Percentiles rank a stretch among this genome's conserved stretches.
These are phyloP conservation scores for Phytomonas francai DNA, from an alignment of 208 protist genomes.

Conservation along the genomic window DNA sequence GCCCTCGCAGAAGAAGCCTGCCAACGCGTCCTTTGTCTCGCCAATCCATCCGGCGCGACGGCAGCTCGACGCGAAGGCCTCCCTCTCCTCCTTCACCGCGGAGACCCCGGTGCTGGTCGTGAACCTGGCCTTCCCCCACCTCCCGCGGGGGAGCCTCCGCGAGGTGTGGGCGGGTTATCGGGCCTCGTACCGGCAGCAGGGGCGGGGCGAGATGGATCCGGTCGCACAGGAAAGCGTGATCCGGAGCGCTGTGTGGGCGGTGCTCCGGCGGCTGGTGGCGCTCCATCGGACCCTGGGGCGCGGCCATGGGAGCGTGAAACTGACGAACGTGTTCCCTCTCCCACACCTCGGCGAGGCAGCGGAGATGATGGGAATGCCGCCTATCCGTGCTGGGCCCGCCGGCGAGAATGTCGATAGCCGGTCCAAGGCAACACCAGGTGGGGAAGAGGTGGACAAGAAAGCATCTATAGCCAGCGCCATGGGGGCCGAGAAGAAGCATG, in stretches of 20 bases:
- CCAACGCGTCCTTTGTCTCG: neutral
- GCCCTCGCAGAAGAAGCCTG: neutral
- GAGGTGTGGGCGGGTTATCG: slow-evolving; percentile 38
- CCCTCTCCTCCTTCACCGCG: slow-evolving; percentile 9
- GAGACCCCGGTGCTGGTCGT: slow-evolving; percentile 23
- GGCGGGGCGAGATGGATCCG: slow-evolving; percentile 16
- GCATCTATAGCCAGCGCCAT: no score
- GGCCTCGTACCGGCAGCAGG: neutral
- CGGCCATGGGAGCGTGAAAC: slow-evolving; percentile 59
- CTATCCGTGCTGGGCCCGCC: no score
- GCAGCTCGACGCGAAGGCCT: neutral
- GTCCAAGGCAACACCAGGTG: no score
- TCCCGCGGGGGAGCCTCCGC: slow-evolving; percentile 44
- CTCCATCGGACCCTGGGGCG: slow-evolving; percentile 35
- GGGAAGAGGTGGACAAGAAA: no score
- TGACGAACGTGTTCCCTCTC: slow-evolving; percentile 61
- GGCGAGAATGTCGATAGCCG: no score
- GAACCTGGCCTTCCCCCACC: slow-evolving; percentile 37
- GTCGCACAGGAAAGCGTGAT: slow-evolving; percentile 51
- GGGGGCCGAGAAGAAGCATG: no score
- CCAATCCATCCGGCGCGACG: neutral
- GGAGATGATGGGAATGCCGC: neutral
- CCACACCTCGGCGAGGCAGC: slow-evolving; percentile 30
- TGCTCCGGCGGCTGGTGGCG: slow-evolving; percentile 38
- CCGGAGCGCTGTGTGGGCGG: slow-evolving; percentile 47